Base-by-base conservation (phyloP, 208 protist genomes). In the Strigomonas culicis region DNA sequence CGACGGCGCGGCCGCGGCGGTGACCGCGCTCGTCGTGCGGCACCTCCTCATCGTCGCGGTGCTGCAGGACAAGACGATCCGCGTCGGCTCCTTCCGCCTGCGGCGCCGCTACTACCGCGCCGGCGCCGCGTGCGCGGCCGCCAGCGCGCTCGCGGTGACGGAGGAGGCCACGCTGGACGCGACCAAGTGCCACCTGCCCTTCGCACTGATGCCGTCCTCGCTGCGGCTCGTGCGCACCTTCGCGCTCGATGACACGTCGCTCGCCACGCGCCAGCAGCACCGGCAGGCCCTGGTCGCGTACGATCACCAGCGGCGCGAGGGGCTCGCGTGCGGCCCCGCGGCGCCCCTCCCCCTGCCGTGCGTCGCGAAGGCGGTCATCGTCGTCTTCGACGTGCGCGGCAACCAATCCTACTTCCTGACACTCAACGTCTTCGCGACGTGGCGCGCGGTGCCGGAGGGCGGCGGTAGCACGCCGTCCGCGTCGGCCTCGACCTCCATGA, bases 221-320 rank as follows among this genome's bases (percentile, higher is more conserved):
- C 74, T 95, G 70, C 80, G 89, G 6, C 59, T 92, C 0, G 84
- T 95, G 36, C 80, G 88, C 1, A 59, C 92, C 24, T 95, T 88
- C 65, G 89, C 78, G 0, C 70, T 87, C 41, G 77, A 82, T 50
- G 58, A 90, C 61, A 70, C 88, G 53, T 28, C 59, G 1, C 43
- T 61, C 25, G 59, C 59, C 10, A 39, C 36, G 8, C 64, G 66
- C 43, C 64, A 75, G 59, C 39, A 44, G 8, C 8, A 44, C 39
- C 39, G 39, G 10, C 39, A 44, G 39, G 39, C 39, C 1, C 39
- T 44, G 39, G 39, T 44, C 11, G 39, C 8, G 39, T 44, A 44
- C 39, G 39, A 44, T 15, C 19, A 44, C 39, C 8, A 44, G 39
- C 39, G 39, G 11, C 8, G 19, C 11, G 39, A 44, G 39, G 19